Base-by-base conservation (phyloP, 2,329 filamentous ascomycete genomes). In the Stenocarpella maydis region DNA sequence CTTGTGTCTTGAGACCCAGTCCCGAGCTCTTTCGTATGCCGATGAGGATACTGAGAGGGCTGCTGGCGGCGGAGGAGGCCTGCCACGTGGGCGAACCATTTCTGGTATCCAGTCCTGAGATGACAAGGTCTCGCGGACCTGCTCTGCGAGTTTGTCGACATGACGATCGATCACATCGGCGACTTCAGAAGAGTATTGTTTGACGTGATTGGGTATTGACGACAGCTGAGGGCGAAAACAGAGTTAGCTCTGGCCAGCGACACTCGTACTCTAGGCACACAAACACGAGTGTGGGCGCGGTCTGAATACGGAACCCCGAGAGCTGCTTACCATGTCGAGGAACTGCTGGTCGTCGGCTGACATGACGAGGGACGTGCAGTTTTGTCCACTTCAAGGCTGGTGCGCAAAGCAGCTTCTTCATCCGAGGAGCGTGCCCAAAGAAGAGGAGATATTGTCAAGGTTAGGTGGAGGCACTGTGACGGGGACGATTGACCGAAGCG, bases 151-250 rank as follows among this genome's bases (percentile, higher is more conserved):
- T 70, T 87, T 85, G 76, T 97, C 93, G 79, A 97, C 91, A 77
- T 94, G 90, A 69, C 87, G 86, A 80, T 98, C 93, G 78, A 97
- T 88, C 74, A 91, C 91, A 73, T 94, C 91, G 78, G 93, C 93
- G 71, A 95, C 86, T 65, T 92, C 87, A 74, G 86, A 84, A 19
- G 91, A 90, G 79, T 94, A 94, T 72, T 85, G 85, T 71, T 87
- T 88, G 77, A 95, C 85, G 76, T 95, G 90, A 80, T 88, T 81
- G 71, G 85, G 82, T 68, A 88, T 79, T 73, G 81, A 84, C 72
- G 84, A 83, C 73, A 89, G 80, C 86, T 89, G 73, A 47, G 26
- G 63, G 58, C 37, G 37, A 50, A 60, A 37, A 14, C 52, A 24
- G 21, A 37, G 39, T 41, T 24, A 65, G 60, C 14, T 49, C 66